Evolutionary conservation across 129 eudicot species (phyloP).

Genomic region (Scalesia atractyloides): DNA sequence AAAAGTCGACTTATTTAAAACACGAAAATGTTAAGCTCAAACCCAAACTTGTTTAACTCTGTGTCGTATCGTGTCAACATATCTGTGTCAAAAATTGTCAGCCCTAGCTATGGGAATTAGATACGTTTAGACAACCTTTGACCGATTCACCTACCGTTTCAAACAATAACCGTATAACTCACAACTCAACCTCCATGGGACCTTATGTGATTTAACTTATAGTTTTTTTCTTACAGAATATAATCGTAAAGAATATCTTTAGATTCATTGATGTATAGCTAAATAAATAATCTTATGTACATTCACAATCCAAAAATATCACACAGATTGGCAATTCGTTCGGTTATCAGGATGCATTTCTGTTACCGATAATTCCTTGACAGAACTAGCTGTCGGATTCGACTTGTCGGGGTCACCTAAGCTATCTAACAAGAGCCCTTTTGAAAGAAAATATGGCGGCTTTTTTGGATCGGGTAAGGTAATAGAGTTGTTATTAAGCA

Average conservation of each 20-base stretch:
- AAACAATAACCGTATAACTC: too few relatives aligned
- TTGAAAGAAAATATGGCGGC: slow-evolving; percentile 36
- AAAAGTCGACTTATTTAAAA: too few relatives aligned
- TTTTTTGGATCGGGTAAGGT: slow-evolving; percentile 29
- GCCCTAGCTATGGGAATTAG: too few relatives aligned
- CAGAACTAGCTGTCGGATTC: slow-evolving; percentile 11
- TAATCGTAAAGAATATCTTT: not conserved
- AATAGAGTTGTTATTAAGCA: slow-evolving; percentile 30
- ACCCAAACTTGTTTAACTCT: too few relatives aligned
- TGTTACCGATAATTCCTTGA: slow-evolving; percentile 28
- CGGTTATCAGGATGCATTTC: slow-evolving; percentile 38
- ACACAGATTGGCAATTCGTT: not conserved
- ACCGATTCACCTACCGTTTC: too few relatives aligned
- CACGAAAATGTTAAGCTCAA: too few relatives aligned
- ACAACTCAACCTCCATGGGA: too few relatives aligned
- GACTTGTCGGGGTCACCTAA: slow-evolving; percentile 36
- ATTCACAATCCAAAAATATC: slow-evolving; percentile 9
- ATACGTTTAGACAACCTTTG: too few relatives aligned
- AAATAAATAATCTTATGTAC: not conserved
- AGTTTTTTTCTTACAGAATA: not conserved
- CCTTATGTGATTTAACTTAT: too few relatives aligned
- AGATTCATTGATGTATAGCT: not conserved
- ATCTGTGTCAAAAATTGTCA: too few relatives aligned
- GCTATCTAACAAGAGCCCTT: slow-evolving; percentile 19
- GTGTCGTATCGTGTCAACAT: too few relatives aligned